Base-by-base conservation (phyloP, 2,329 filamentous ascomycete genomes). In the Endocalyx cinctus region DNA sequence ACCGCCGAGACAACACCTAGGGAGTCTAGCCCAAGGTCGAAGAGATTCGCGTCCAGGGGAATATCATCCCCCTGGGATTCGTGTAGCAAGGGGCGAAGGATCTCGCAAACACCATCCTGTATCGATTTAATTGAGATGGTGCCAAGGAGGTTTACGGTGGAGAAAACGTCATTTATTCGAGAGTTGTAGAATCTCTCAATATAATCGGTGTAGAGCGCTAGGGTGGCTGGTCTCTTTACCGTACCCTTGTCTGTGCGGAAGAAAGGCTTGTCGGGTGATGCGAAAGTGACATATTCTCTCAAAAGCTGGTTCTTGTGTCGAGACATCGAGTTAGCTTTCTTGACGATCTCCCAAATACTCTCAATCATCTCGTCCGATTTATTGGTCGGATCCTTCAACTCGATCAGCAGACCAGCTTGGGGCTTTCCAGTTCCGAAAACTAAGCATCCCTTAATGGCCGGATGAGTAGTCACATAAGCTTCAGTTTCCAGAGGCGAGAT, bases 401-500 rank as follows among this genome's bases (percentile, higher is more conserved):
- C 40, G 10, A 46, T 20, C 7, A 46, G 30, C 32, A 46, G 20
- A 18, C 41, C 39, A 4, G 33, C 23, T 5, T 32, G 41, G 13
- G 40, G 36, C 8, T 41, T 35, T 8, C 31, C 17, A 6, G 39
- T 32, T 5, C 43, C 43, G 4, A 34, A 36, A 10, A 46, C 30
- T 6, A 43, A 13, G 1, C 26, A 38, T 4, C 37, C 41, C n/a
- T 2, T 29, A 27, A 46, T 31, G 26, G 36, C 28, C 4, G 37
- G 37, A 22, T 41, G 35, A 4, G 37, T 17, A 2, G 57, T 58
- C 10, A 59, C 63, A 1, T 41, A 54, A n/a, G 63, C 55, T 54
- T 55, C 62, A 30, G 54, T 64, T n/a, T 43, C 64, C 5, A 47
- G 62, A 3, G 60, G 58, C 4, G 61, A 59, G 27, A 56, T 54